Evolutionary conservation across 257 asterid species (phyloP), one percentile per base, ranked within the genome.

Genomic region (Orobanche coerulescens): DNA sequence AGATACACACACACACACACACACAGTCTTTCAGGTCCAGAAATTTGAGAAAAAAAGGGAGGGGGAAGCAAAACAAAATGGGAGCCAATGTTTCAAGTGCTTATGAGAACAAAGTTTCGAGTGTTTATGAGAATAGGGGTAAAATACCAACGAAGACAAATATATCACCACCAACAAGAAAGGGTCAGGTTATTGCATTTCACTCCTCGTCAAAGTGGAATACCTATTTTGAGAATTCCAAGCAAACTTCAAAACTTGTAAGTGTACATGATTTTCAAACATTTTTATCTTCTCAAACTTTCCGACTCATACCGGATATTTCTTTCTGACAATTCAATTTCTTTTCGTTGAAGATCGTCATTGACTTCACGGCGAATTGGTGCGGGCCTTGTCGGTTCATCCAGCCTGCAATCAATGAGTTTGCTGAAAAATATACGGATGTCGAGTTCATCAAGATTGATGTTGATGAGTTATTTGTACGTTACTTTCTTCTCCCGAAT

Each of bases 311-410:
- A n/a, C n/a, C n/a, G n/a, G n/a, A n/a, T n/a, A 6, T 22, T 18
- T 44, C 16, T 20, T 22, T 15, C 72, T 67, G 1, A 62, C 36
- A n/a, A 23, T 14, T 42, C 8, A 14, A 39, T 22, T 2, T 57
- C 22, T 16, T 4, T 51, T 19, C 62, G 40, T 22, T 62, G 34
- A 68, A 85, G 95, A 71, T 85, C 67, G 90, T 88, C 51, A 39
- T 85, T 12, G 73, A 88, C 65, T 88, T 91, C 84, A 74, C 87
- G 0, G 92, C 95, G 6, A 28, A 85, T 18, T 85, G 96, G 95
- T 85, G 93, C 15, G 86, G 87, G 58, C 93, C 95, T 11, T 88
- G 88, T 30, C 65, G 74, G 61, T 33, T 4, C 49, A 80, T 88
- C 55, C 77, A 64, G 15, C 94, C 90, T 10, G 67, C 74, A 2